These are phyloP conservation scores for Rhizophagus sp. DNA, from an alignment of 192 early-diverging fungal species.

Conservation along the genomic window DNA sequence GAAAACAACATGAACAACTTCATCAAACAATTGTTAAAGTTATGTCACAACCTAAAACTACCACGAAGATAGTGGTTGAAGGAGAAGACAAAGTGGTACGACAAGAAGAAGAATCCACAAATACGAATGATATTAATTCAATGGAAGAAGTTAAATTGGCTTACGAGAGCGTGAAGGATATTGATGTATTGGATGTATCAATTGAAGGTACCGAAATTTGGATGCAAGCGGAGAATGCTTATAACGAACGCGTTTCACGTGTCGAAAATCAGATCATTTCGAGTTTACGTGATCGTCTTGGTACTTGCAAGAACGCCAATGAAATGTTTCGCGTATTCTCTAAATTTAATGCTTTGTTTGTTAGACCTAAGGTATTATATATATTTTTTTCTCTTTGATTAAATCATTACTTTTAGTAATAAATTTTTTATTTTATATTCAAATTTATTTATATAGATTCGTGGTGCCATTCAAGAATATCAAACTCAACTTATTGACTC, in stretches of 20 bases:
- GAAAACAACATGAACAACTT: slow-evolving; percentile 98
- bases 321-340: slow-evolving; percentile 99
- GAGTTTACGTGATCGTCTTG: slow-evolving; percentile 86
- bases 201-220: slow-evolving; percentile 91
- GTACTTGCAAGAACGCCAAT: slow-evolving; percentile 92
- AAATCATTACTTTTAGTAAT: not conserved
- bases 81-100: slow-evolving; percentile 38
- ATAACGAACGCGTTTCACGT: slow-evolving; percentile 92
- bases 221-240: slow-evolving; percentile 85
- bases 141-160: slow-evolving; percentile 88
- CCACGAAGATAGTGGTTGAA: slow-evolving; percentile 38
- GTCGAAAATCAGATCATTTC: slow-evolving; percentile 99
- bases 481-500: slow-evolving; percentile 97
- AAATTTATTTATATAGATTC: slow-evolving; percentile 59
- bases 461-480: slow-evolving; percentile 99
- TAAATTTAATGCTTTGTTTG: slow-evolving; percentile 99
- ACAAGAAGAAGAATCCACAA: slow-evolving; percentile 53
- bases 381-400: not conserved
- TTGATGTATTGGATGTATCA: slow-evolving; percentile 95
- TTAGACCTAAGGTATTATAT: slow-evolving; percentile 81
- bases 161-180: slow-evolving; percentile 87
- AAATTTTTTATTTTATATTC: not conserved
- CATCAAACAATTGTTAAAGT: slow-evolving; percentile 94
- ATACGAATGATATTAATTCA: slow-evolving; percentile 70
- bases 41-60: slow-evolving; percentile 67